Evolutionary conservation across 768 basidiomycete species (phyloP).

Genomic region (Artomyces pyxidatus): DNA sequence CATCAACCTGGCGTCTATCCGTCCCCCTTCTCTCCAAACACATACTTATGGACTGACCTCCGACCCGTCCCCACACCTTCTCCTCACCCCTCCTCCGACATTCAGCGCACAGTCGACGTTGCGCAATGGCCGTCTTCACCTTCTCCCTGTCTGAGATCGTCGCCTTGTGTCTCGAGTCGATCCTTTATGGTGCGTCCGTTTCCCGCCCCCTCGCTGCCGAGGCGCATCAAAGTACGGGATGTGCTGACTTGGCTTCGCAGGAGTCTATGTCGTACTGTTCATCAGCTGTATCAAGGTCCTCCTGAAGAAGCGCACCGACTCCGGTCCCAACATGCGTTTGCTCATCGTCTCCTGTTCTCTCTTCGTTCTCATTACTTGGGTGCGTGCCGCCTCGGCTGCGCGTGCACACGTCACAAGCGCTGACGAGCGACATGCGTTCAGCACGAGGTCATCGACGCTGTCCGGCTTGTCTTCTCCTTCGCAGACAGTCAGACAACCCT

Average conservation of each 20-base stretch:
- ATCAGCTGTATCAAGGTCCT: constrained; percentile 9
- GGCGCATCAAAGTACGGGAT: no score
- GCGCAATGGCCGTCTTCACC: neutral
- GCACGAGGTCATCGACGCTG: constrained; percentile 4
- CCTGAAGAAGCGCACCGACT: constrained; percentile 1
- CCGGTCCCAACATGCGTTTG: constrained; percentile 8
- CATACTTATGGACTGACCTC: neutral
- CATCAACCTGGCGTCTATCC: neutral
- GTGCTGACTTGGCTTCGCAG: neutral
- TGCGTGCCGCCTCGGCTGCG: neutral
- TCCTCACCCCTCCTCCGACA: constrained; percentile 3
- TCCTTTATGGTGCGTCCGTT: constrained; percentile 5
- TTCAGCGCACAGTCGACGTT: neutral
- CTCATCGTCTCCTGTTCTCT: constrained; percentile 2
- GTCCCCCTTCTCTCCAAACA: neutral
- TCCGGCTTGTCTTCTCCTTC: constrained; percentile 6
- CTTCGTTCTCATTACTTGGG: constrained; percentile 11
- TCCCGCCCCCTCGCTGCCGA: neutral
- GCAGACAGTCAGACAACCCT: neutral
- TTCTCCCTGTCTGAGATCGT: constrained; percentile 10
- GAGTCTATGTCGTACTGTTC: constrained; percentile 8
- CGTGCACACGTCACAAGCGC: neutral
- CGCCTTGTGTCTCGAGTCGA: constrained; percentile 7
- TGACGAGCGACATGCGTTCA: neutral
- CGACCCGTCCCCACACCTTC: neutral